Evolutionary conservation across 345 rosid genomes (phyloP), one percentile per base, ranked within the genome.

Genomic region (Populus deltoides): DNA sequence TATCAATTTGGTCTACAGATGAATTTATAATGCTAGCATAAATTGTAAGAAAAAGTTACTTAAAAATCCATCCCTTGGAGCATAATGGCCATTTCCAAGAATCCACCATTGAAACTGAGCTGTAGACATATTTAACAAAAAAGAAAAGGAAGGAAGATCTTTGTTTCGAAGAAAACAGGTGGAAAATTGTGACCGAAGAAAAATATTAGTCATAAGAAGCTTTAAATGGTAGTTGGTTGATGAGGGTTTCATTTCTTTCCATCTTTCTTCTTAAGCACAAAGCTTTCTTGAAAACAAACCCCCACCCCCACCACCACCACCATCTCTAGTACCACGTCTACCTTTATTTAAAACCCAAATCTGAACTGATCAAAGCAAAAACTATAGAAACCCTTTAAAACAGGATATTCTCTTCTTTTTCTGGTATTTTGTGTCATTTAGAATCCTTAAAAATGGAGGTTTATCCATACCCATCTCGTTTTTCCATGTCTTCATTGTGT

Each of bases 181-280:
- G 36, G 61, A 76, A 68, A 22, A 63, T 38, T 45, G 70, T 74
- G 72, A 59, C 70, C 75, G 55, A 80, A 79, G 73, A 76, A 57
- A 67, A 77, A 53, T 55, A 62, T 68, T 11, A 20, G 25, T 68
- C 71, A 20, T 36, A 59, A 36, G 69, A 51, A 81, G 89, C 92
- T 83, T 90, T 91, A 84, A 87, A 87, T 91, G 90, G 88, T 83
- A 84, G 80, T 84, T 82, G 81, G 88, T 79, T 75, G 80, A 85
- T 83, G 65, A 82, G 79, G 72, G 3, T 35, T 79, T 77, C 68
- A 72, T 81, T 70, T 73, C 72, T 71, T 41, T 20, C 68, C 76
- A 59, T 85, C 80, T 80, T 90, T 81, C 87, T 71, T 88, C 92
- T 85, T 87, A 71, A 62, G 27, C 72, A 70, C 83, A 47, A 89